Evolutionary conservation across 192 early-diverging fungal species (phyloP).

Genomic region (Rhizophagus clarus): DNA sequence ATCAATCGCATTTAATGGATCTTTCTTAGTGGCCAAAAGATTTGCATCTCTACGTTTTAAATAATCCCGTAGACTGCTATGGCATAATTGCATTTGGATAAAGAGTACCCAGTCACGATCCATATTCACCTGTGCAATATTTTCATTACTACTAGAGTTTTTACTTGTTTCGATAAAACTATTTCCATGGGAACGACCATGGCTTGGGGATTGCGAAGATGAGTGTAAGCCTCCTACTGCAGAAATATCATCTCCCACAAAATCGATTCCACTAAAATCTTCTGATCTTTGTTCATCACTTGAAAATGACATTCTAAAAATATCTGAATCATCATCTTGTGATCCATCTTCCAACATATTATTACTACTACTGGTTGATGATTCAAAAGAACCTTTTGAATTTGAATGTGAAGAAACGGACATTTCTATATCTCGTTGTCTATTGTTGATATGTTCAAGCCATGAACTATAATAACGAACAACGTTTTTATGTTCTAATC

Average conservation of each 20-base stretch:
- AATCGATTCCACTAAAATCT: constrained; percentile 36
- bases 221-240: not conserved
- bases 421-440: constrained; percentile 10
- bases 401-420: constrained; percentile 19
- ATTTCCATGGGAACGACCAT: constrained; percentile 20
- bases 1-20: constrained; percentile 24
- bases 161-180: not conserved
- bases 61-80: constrained; percentile 70
- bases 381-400: constrained; percentile 26
- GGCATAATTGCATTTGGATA: constrained; percentile 95
- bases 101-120: constrained; percentile 58
- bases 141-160: not conserved
- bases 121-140: not conserved
- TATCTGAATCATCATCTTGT: constrained; percentile 33
- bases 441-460: constrained; percentile 69
- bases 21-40: constrained; percentile 10
- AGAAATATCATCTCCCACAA: constrained; percentile 28
- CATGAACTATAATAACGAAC: constrained; percentile 93
- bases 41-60: constrained; percentile 35
- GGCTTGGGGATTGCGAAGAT: not conserved
- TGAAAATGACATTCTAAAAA: constrained; percentile 30
- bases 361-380: constrained; percentile 3
- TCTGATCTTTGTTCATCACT: constrained; percentile 21
- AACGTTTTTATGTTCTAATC: constrained; percentile 86
- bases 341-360: constrained; percentile 37